Conservation (phyloP, 345 rosid genomes). For the Euclidium syriacum region DNA sequence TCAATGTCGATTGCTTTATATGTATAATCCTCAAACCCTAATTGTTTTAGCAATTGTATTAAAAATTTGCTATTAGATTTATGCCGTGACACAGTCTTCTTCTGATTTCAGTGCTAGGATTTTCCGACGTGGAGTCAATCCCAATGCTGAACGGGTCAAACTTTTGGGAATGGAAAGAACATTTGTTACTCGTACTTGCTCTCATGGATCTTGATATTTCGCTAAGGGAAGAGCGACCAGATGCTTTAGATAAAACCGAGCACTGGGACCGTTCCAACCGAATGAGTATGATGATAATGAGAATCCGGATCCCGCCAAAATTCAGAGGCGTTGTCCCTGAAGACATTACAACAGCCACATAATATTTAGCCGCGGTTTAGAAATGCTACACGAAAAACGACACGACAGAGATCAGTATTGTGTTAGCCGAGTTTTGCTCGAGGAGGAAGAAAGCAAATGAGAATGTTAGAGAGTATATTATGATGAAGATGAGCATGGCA, state of each 20-base stretch:
- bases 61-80: background rate
- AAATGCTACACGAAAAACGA: background rate
- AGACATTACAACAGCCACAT: constrained; percentile 12
- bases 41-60: background rate
- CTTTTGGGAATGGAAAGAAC: constrained; percentile 21
- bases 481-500: constrained; percentile 10
- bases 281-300: constrained; percentile 12
- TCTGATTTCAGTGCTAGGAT: background rate
- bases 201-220: constrained; percentile 25
- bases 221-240: constrained; percentile 13
- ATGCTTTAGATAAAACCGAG: background rate
- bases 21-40: background rate
- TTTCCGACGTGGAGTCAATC: constrained; percentile 11
- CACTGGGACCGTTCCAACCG: constrained; percentile 20
- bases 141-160: constrained; percentile 15
- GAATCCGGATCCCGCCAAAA: background rate
- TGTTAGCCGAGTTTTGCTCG: background rate
- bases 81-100: constrained; percentile 5
- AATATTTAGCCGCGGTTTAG: constrained; percentile 5
- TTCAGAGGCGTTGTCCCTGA: constrained; percentile 11
- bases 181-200: constrained; percentile 16
- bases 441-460: background rate
- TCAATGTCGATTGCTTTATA: background rate
- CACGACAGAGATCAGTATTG: background rate
- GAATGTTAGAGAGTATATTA: constrained; percentile 15